Base-by-base conservation (phyloP, 768 basidiomycete genomes). In the Mycena rebaudengoi region DNA sequence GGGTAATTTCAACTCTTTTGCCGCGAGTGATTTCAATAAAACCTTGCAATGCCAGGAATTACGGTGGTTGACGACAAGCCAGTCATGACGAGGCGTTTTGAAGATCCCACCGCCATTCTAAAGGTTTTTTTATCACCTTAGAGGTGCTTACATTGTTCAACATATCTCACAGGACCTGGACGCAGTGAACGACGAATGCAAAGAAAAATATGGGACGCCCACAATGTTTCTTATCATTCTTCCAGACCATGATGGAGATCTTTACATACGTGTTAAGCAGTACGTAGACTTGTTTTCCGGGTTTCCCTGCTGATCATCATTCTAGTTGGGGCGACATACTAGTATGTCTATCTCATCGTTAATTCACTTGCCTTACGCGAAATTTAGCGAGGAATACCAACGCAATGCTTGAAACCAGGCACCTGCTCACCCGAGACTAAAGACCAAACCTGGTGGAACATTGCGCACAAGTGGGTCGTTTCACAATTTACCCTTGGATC, bases 211-310 rank as follows among this genome's bases (percentile, higher is more conserved):
- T 66, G 75, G 75, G 23, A 74, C 66, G 6, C 90, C 92, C 0
- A 78, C 78, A 6, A 78, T 94, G 2, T 79, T 92, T 21, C 85
- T 94, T 1, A 83, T 88, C 29, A 73, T 94, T 26, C 80, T 94
- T 16, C 92, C 92, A 0, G 91, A 93, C 61, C 83, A 84, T 1
- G 88, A 86, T 1, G 86, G 88, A 30, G 89, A 92, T 49, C 84
- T 91, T 8, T 94, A 94, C 67, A 86, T 82, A 1, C 86, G 86
- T 16, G 84, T 94, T 16, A 94, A 94, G 76, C 88, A 91, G 92
- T 94, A 71, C 66, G 88, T 82, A 80, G 84, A 16, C n/a, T 51
- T 0, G n/a, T 55, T 29, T 50, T 29, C 16, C 44, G 18, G 25
- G 3, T 16, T n/a, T 44, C 52, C 37, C 16, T 43, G 39, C 11